Conservation (phyloP, 78 protist genomes). For the Dictyostelium citrinum region DNA sequence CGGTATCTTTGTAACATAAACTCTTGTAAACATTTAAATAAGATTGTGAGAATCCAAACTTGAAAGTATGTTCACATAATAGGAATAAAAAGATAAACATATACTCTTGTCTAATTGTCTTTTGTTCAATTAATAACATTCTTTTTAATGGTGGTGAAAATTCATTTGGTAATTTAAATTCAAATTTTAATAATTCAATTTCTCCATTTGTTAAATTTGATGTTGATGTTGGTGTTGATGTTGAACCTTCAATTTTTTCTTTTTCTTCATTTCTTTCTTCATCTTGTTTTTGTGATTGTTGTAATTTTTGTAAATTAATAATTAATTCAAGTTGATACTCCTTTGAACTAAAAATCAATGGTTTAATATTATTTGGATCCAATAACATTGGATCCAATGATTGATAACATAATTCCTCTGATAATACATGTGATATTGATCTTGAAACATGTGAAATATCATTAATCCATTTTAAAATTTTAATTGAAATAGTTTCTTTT, state of each 20-base stretch:
- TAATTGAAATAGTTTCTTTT: not conserved
- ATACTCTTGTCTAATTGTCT: not conserved
- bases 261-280: not conserved
- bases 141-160: constrained; percentile 29
- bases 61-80: constrained; percentile 50
- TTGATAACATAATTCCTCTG: constrained; percentile 56
- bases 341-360: not conserved
- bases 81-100: constrained; percentile 17
- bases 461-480: constrained; percentile 15
- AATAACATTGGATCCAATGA: not conserved
- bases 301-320: not conserved
- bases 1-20: not conserved
- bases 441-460: not conserved
- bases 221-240: no score
- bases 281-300: not conserved
- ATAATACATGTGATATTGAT: constrained; percentile 37
- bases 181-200: not conserved
- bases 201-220: not conserved
- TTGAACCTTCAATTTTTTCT: not conserved
- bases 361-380: not conserved
- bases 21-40: constrained; percentile 20
- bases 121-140: not conserved
- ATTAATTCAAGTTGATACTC: not conserved
- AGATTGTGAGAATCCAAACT: constrained; percentile 42
- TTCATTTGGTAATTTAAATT: not conserved